phyloP scores from a whole-genome alignment of 306 rosid genomes.

The Delonix regia region DNA sequence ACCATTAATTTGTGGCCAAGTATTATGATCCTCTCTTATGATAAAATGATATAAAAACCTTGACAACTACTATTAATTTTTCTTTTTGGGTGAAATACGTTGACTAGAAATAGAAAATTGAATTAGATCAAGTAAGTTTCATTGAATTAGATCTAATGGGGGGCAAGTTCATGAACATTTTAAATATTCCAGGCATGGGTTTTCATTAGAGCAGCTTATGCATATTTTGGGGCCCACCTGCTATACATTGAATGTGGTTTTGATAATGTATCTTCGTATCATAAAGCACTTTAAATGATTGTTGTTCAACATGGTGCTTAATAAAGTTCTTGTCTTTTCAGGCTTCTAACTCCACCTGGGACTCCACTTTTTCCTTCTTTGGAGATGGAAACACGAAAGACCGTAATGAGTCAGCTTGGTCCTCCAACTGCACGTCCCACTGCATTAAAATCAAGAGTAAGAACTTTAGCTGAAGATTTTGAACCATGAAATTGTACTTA shows the following conservation, averaged over 20 bases:
- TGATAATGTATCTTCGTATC: neutral
- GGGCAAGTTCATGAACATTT: neutral
- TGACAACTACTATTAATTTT: neutral
- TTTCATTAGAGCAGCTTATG: neutral
- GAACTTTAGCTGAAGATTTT: conserved; percentile 39
- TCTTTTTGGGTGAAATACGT: neutral
- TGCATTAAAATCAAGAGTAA: conserved; percentile 86
- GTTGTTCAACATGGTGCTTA: conserved; percentile 33
- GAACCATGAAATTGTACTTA: conserved; percentile 1
- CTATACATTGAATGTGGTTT: neutral
- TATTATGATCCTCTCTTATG: neutral
- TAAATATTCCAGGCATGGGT: neutral
- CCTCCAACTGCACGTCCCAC: conserved; percentile 71
- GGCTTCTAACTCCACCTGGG: conserved; percentile 98
- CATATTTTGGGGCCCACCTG: neutral
- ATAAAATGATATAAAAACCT: neutral
- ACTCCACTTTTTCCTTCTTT: conserved; percentile 96
- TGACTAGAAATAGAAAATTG: neutral
- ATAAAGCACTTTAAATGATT: neutral
- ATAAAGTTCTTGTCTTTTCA: conserved; percentile 47
- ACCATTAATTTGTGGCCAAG: neutral
- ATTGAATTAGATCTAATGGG: conserved; percentile 25
- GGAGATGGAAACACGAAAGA: conserved; percentile 84
- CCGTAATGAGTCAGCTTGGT: conserved; percentile 71
- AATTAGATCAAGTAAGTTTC: conserved; percentile 9